These are phyloP conservation scores for Camellia oleifera DNA, from an alignment of 179 eudicot species.

Conservation along the genomic window DNA sequence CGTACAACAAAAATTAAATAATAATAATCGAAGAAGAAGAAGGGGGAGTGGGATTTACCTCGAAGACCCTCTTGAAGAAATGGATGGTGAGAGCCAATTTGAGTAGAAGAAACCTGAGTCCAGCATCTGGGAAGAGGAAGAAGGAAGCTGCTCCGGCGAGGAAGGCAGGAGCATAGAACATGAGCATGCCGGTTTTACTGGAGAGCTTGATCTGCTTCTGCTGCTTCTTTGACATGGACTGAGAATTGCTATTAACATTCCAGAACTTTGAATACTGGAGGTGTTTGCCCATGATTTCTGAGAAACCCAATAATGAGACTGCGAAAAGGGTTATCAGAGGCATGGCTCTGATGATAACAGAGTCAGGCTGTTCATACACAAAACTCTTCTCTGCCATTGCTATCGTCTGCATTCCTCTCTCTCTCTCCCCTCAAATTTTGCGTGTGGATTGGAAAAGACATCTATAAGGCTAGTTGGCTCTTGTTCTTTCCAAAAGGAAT, in stretches of 20 bases:
- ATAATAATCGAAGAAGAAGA: too few species aligned
- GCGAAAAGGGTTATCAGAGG: conserved; percentile 10
- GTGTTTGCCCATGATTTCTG: conserved; percentile 30
- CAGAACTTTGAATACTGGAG: conserved; percentile 43
- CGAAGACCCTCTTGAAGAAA: conserved; percentile 36
- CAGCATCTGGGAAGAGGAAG: conserved; percentile 20
- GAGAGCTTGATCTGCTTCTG: conserved; percentile 8
- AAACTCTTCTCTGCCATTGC: neutral
- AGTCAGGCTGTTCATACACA: conserved; percentile 16
- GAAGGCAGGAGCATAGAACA: conserved; percentile 26
- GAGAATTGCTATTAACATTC: conserved; percentile 13
- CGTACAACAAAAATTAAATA: too few species aligned
- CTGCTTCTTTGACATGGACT: neutral
- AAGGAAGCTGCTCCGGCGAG: conserved; percentile 26
- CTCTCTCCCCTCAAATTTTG: neutral
- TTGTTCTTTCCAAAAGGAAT: too few species aligned
- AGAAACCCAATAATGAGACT: conserved; percentile 14
- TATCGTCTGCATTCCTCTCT: neutral
- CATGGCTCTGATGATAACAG: conserved; percentile 1
- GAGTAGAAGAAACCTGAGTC: conserved; percentile 29
- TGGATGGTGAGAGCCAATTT: conserved; percentile 29
- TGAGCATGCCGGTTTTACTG: conserved; percentile 29
- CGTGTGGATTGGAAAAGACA: too few species aligned
- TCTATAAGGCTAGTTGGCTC: too few species aligned
- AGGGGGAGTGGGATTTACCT: conserved; percentile 17